Percentiles rank a stretch among this genome's conserved stretches.
phyloP scores from a whole-genome alignment of 2,329 filamentous ascomycete genomes.

The Leptographium wingfieldii region DNA sequence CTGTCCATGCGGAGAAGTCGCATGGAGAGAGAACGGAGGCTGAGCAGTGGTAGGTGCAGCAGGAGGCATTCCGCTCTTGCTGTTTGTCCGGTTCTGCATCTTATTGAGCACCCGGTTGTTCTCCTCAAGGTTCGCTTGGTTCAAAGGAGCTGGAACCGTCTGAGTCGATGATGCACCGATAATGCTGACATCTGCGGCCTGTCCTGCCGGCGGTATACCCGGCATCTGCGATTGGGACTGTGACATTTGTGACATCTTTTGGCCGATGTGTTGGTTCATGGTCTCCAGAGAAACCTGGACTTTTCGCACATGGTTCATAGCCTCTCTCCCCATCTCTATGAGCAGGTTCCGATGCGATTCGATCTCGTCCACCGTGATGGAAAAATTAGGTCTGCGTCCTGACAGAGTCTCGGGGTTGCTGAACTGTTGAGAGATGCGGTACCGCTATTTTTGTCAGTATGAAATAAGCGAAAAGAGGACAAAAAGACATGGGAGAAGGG shows the following conservation, averaged over 20 bases:
- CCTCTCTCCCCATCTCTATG: conserved; percentile 38
- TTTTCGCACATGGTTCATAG: conserved; percentile 2
- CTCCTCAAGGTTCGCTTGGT: conserved; percentile 37
- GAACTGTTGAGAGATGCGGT: conserved; percentile 41
- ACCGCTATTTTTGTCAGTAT: conserved; percentile 26
- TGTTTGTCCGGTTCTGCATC: conserved; percentile 29
- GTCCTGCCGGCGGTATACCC: not conserved
- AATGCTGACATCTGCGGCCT: not conserved
- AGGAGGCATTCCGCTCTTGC: conserved; percentile 36
- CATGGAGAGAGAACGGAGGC: conserved; percentile 43
- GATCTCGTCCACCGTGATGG: conserved; percentile 37
- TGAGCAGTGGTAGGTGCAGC: conserved; percentile 45
- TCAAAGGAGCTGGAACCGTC: conserved; percentile 21
- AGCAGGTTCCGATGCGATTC: conserved; percentile 35
- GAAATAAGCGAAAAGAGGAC: not conserved
- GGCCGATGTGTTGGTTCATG: not conserved
- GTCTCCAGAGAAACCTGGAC: conserved; percentile 3
- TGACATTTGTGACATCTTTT: conserved; percentile 10
- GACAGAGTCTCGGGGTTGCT: conserved; percentile 33
- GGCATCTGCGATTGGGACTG: not conserved
- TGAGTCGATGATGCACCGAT: not conserved
- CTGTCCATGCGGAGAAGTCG: conserved; percentile 45
- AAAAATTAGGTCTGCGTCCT: conserved; percentile 34
- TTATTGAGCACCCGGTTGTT: conserved; percentile 36
- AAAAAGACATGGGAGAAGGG: not conserved